A percentile compares a stretch with the other conserved stretches of the same genome.
Conservation (phyloP, 2,329 filamentous ascomycete species). For the Diaporthe vaccinii region DNA sequence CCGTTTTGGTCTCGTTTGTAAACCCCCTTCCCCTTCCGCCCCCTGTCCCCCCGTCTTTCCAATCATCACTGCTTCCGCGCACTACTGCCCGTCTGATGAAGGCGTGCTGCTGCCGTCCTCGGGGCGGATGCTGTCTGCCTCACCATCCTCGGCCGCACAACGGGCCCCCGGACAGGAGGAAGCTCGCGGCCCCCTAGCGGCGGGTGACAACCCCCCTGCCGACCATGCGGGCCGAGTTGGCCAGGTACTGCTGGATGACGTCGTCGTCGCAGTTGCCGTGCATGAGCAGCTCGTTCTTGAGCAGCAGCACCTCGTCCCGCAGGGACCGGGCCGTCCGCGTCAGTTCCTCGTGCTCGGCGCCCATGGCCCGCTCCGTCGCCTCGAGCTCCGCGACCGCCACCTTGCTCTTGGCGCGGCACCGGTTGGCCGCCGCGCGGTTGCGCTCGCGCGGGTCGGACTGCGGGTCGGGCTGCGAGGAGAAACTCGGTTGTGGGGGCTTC, state of each 20-base stretch:
- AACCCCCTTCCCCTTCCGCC: neutral
- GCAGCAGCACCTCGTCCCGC: slow-evolving; percentile 47
- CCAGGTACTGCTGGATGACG: slow-evolving; percentile 48
- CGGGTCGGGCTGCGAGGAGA: neutral
- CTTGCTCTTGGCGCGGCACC: slow-evolving; percentile 50
- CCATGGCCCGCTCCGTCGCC: slow-evolving; percentile 43
- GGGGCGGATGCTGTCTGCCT: too few species aligned
- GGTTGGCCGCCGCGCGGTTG: slow-evolving; percentile 49
- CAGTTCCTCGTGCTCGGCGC: slow-evolving; percentile 43
- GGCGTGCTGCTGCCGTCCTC: too few species aligned
- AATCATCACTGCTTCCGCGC: neutral
- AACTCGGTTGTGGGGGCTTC: neutral
- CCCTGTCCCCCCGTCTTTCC: neutral
- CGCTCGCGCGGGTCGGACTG: slow-evolving; percentile 41
- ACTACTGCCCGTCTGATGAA: neutral
- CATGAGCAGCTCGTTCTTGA: slow-evolving; percentile 49
- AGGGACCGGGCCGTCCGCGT: slow-evolving; percentile 43
- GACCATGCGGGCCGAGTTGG: slow-evolving; percentile 43
- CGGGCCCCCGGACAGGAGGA: too few species aligned
- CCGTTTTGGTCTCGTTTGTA: neutral
- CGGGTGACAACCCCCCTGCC: neutral
- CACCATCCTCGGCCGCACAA: too few species aligned
- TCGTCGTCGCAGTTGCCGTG: slow-evolving; percentile 48
- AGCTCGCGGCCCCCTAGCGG: too few species aligned
- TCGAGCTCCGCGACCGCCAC: slow-evolving; percentile 46